phyloP scores from a whole-genome alignment of 345 rosid genomes.

The Corchorus olitorius region DNA sequence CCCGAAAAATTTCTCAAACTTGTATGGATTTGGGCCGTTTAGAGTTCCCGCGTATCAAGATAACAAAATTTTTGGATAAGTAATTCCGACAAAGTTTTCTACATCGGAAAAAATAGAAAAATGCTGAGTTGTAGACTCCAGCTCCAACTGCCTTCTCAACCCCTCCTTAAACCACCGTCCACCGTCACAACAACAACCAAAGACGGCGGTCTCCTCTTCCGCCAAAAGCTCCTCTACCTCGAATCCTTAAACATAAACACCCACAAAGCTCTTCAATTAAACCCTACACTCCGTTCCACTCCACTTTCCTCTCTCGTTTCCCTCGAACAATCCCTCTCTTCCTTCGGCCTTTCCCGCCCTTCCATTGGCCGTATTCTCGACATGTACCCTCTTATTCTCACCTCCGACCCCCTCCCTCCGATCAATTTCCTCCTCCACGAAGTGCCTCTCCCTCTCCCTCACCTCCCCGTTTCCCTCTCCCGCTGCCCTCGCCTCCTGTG shows the following conservation, averaged over 20 bases:
- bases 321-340: conserved; percentile 60
- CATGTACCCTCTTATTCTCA: conserved; percentile 74
- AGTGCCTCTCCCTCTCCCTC: conserved; percentile 44
- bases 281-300: conserved; percentile 75
- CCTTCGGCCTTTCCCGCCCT: conserved; percentile 61
- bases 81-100: neutral
- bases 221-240: conserved; percentile 70
- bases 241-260: conserved; percentile 62
- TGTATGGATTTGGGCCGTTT: too few species aligned
- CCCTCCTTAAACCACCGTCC: neutral
- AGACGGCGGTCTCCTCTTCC: conserved; percentile 70
- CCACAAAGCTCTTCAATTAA: conserved; percentile 63
- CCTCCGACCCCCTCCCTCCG: conserved; percentile 67
- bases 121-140: neutral
- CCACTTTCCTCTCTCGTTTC: conserved; percentile 71
- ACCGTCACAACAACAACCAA: conserved; percentile 8
- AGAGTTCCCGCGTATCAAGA: too few species aligned
- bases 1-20: too few species aligned
- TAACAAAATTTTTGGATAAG: neutral
- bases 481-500: conserved; percentile 75
- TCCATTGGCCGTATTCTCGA: conserved; percentile 77
- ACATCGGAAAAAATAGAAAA: neutral
- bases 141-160: conserved; percentile 1
- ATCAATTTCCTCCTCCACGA: conserved; percentile 67
- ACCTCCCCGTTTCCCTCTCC: conserved; percentile 54